Base-by-base conservation (phyloP, 257 asterid species). In the Salvia rosmarinus region DNA sequence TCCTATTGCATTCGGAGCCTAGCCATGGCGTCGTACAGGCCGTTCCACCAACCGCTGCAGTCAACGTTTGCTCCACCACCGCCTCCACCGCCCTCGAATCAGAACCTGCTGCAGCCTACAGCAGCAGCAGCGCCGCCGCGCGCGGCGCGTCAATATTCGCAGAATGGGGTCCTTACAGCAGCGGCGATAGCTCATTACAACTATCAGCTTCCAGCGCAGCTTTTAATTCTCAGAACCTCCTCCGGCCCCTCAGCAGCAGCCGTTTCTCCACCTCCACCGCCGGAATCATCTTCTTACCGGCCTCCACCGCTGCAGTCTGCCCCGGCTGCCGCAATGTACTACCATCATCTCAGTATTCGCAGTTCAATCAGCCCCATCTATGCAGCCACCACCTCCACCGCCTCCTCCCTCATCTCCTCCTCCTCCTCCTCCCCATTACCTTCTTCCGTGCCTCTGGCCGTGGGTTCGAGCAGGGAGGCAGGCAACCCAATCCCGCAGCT, bases 11-110 rank as follows among this genome's bases (percentile, higher is more conserved):
- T 40, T 60, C 14, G 30, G 39, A 76, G 44, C 49, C 30, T 65
- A 34, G 44, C 70, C 44, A 92, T 95, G 99, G 96, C 96, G 77
- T 89, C 98, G 14, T 89, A 91, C 80, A 78, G 97, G 82, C 98
- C 98, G 49, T 89, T 89, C 70, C 96, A 85, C 63, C 96, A 96
- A 35, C 90, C 92, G 43, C 82, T 78, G 42, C 82, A 56, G 65
- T 69, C 85, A 4, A 70, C 84, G 42, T 80, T 80, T 63, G 82
- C 83, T 35, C 89, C 89, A 40, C 85, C 87, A 0, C 89, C 89
- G 30, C 30, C 30, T 25, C 30, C 30, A 25, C 30, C 30, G 30
- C 30, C 87, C 17, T 78, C 95, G 39, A 90, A 80, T 78, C 96
- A 89, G 73, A 82, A 42, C 67, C 77, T 83, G 4, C 23, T 71